A percentile compares a stretch with the other conserved stretches of the same genome.
phyloP scores from a whole-genome alignment of 805 yeast species.

The Candida ipomoeae region DNA sequence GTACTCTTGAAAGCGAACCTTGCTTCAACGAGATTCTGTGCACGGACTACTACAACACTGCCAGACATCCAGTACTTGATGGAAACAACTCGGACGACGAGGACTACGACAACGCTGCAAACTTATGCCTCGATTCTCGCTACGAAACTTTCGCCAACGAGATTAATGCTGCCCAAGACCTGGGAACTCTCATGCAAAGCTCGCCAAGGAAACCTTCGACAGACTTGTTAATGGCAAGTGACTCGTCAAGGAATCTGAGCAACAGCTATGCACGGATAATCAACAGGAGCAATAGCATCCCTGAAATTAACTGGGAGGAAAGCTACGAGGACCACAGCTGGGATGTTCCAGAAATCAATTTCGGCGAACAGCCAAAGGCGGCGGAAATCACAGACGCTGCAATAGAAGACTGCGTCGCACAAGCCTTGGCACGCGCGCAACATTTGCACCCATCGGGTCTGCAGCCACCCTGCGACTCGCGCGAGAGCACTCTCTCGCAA shows the following conservation, averaged over 20 bases:
- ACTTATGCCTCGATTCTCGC: neutral
- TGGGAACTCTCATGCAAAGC: neutral
- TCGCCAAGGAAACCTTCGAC: neutral
- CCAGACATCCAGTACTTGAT: neutral
- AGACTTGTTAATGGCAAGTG: neutral
- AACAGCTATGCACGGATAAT: neutral
- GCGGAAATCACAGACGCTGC: neutral
- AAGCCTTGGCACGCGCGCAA: neutral
- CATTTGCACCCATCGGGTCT: slow-evolving; percentile 1
- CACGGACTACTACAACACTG: neutral
- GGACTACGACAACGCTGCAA: neutral
- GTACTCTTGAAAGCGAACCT: too few relatives aligned
- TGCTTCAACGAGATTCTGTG: neutral
- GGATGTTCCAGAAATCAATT: neutral
- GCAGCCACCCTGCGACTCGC: slow-evolving; percentile 1
- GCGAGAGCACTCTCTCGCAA: neutral
- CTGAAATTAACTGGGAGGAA: neutral
- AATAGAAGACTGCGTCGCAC: neutral
- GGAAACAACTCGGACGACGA: slow-evolving; percentile 4
- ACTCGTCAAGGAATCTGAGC: neutral
- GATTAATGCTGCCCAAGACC: neutral
- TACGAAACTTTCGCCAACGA: neutral
- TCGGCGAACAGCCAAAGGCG: neutral
- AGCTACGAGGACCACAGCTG: neutral
- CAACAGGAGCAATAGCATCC: neutral